Evolutionary conservation across 345 rosid genomes (phyloP).

Genomic region (Bretschneidera sinensis): DNA sequence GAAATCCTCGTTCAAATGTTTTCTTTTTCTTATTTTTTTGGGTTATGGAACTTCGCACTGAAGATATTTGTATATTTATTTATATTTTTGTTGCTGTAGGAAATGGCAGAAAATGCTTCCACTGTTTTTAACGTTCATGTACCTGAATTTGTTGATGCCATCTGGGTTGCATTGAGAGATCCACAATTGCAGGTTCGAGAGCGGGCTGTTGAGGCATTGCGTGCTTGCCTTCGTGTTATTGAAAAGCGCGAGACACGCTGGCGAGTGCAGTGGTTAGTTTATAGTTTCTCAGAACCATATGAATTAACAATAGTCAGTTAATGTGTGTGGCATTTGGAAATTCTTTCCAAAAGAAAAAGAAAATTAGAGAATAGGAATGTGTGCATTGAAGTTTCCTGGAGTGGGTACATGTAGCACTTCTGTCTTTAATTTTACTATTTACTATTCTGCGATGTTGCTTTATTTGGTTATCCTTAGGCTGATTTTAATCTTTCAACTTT

Average conservation of each 20-base stretch:
- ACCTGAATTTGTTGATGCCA: slow-evolving; percentile 92
- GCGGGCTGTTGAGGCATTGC: slow-evolving; percentile 95
- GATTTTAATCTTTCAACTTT: background rate
- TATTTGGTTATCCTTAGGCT: background rate
- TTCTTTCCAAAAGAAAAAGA: background rate
- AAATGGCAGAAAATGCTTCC: slow-evolving; percentile 99
- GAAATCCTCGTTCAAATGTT: background rate
- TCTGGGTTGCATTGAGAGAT: slow-evolving; percentile 98
- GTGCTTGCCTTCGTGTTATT: slow-evolving; percentile 98
- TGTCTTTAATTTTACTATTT: background rate
- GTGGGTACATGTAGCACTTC: background rate
- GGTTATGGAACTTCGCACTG: background rate
- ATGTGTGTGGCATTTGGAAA: background rate
- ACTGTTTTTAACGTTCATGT: slow-evolving; percentile 98
- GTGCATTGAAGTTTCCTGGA: background rate
- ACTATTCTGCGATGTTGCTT: background rate
- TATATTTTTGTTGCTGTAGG: slow-evolving; percentile 41
- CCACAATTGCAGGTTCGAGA: slow-evolving; percentile 84
- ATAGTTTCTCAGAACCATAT: slow-evolving; percentile 1
- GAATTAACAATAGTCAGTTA: background rate
- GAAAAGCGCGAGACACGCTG: slow-evolving; percentile 99
- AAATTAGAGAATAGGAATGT: background rate
- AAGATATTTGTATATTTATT: background rate
- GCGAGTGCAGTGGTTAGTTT: slow-evolving; percentile 96
- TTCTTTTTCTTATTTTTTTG: no score